Conservation (phyloP, 768 basidiomycete species). For the Paxillus rubicundulus region DNA sequence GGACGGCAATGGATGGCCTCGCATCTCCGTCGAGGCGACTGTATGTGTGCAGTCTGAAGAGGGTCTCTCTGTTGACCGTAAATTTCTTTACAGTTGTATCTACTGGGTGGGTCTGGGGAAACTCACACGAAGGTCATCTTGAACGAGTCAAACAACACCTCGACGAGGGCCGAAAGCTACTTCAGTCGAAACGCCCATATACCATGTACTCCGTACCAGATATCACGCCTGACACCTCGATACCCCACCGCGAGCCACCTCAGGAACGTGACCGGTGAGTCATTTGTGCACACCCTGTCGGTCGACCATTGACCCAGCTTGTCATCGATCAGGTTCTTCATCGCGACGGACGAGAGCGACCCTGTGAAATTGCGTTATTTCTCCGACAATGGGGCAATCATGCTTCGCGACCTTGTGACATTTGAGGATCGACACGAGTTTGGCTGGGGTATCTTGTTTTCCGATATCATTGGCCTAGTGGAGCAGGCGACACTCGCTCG, state of each 20-base stretch:
- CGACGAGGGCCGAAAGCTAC: conserved; percentile 26
- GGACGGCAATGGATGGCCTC: conserved; percentile 37
- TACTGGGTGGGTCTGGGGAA: conserved; percentile 34
- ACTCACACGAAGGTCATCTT: conserved; percentile 31
- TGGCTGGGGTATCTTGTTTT: conserved; percentile 40
- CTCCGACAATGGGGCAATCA: conserved; percentile 32
- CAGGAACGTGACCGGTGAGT: conserved; percentile 16
- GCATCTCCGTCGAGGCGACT: conserved; percentile 40
- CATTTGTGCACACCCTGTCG: background rate
- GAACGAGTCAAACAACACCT: conserved; percentile 32
- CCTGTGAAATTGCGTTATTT: conserved; percentile 30
- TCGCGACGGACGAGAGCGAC: conserved; percentile 39
- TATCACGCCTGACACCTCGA: conserved; percentile 7
- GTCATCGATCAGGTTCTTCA: conserved; percentile 24
- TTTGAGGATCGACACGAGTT: conserved; percentile 36
- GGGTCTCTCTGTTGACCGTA: background rate
- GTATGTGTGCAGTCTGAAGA: conserved; percentile 16
- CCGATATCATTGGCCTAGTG: conserved; percentile 40
- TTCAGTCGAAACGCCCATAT: conserved; percentile 18
- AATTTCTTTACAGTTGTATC: conserved; percentile 20
- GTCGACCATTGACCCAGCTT: background rate
- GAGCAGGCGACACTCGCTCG: conserved; percentile 39
- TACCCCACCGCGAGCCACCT: conserved; percentile 18
- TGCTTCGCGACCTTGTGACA: conserved; percentile 40
- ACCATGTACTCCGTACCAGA: conserved; percentile 17